Conservation (phyloP, 768 basidiomycete species). For the Termitomyces sp. region DNA sequence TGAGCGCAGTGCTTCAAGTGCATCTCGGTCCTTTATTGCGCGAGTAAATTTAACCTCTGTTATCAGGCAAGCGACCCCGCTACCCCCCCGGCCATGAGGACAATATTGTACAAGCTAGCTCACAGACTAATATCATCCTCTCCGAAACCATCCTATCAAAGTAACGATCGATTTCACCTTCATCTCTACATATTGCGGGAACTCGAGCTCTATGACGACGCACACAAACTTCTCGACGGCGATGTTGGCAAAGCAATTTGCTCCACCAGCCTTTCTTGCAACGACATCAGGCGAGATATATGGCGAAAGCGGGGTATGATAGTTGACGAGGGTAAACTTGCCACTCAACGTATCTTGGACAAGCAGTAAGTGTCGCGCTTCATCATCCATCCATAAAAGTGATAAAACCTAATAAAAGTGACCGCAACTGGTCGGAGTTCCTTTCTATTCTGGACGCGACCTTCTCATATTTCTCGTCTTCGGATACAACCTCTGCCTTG, state of each 20-base stretch:
- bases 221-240: slow-evolving; percentile 58
- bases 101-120: slow-evolving; percentile 70
- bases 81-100: slow-evolving; percentile 57
- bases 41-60: neutral
- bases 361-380: slow-evolving; percentile 42
- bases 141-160: slow-evolving; percentile 54
- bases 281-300: slow-evolving; percentile 71
- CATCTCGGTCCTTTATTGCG: neutral
- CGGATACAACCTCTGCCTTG: slow-evolving; percentile 15
- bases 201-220: slow-evolving; percentile 64
- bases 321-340: slow-evolving; percentile 56
- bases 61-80: slow-evolving; percentile 63
- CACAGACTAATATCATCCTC: slow-evolving; percentile 66
- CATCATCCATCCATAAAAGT: neutral
- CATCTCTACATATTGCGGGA: slow-evolving; percentile 69
- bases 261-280: slow-evolving; percentile 62
- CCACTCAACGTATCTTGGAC: slow-evolving; percentile 53
- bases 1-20: slow-evolving; percentile 77
- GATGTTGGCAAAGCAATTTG: slow-evolving; percentile 67
- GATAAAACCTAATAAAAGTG: slow-evolving; percentile 31
- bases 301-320: slow-evolving; percentile 50
- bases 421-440: slow-evolving; percentile 87
- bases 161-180: slow-evolving; percentile 73
- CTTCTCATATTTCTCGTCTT: slow-evolving; percentile 34
- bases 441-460: slow-evolving; percentile 66